Evolutionary conservation across 2,329 filamentous ascomycete genomes (phyloP).

Genomic region (Cercospora zeina): DNA sequence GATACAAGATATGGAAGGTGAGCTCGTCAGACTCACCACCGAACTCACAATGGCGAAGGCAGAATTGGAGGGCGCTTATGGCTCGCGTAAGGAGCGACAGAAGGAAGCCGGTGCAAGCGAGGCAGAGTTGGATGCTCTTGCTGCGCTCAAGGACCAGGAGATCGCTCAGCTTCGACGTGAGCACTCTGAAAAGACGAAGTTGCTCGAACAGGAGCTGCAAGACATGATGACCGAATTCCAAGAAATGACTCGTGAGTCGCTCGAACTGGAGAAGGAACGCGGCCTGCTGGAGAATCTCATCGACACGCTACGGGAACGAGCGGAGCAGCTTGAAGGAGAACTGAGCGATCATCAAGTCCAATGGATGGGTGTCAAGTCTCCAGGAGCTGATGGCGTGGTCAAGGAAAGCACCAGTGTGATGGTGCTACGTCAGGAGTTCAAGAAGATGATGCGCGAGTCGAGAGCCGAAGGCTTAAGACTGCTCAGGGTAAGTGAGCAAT

Average conservation of each 20-base stretch:
- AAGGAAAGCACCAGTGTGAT: constrained; percentile 65
- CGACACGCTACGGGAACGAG: constrained; percentile 64
- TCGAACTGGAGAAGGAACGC: constrained; percentile 71
- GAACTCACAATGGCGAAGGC: constrained; percentile 88
- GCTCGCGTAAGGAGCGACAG: constrained; percentile 67
- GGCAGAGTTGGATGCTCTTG: constrained; percentile 45
- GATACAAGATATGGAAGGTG: constrained; percentile 55
- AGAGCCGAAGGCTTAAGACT: constrained; percentile 65
- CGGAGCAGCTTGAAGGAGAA: constrained; percentile 63
- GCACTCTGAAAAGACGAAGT: constrained; percentile 38
- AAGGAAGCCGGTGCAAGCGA: constrained; percentile 66
- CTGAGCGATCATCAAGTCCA: constrained; percentile 67
- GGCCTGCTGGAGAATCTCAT: constrained; percentile 64
- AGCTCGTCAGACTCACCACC: constrained; percentile 66
- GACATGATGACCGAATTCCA: constrained; percentile 71
- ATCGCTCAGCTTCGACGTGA: constrained; percentile 44
- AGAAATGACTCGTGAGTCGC: constrained; percentile 66
- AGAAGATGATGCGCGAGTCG: constrained; percentile 77
- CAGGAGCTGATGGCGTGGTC: constrained; percentile 39
- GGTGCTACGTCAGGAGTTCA: constrained; percentile 72
- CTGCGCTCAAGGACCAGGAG: constrained; percentile 47
- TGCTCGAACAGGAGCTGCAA: constrained; percentile 64
- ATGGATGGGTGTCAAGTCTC: constrained; percentile 62
- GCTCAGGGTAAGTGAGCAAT: constrained; percentile 58
- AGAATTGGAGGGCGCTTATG: constrained; percentile 93